Evolutionary conservation across 352 stramenopile genomes (phyloP).

Genomic region (Phytophthora agathidicida): DNA sequence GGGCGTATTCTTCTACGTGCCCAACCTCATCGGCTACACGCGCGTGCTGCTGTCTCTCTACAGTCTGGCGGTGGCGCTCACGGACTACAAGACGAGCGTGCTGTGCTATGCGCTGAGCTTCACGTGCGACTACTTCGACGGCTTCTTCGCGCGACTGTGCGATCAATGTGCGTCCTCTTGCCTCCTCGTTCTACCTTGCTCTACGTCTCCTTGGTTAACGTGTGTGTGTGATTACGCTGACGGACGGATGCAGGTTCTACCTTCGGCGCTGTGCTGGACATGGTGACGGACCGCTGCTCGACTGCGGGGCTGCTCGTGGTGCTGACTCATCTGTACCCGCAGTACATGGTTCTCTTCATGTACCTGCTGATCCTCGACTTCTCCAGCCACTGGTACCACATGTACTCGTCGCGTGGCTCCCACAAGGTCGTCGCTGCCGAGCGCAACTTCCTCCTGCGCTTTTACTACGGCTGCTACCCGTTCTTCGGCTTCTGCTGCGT

Average conservation of each 20-base stretch:
- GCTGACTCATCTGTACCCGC: constrained; percentile 91
- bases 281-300: constrained; percentile 98
- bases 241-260: constrained; percentile 63
- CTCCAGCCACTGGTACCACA: constrained; percentile 98
- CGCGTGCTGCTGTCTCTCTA: constrained; percentile 89
- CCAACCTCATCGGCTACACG: constrained; percentile 96
- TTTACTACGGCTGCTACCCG: constrained; percentile 93
- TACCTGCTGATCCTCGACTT: constrained; percentile 97
- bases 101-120: constrained; percentile 96
- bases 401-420: constrained; percentile 95
- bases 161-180: constrained; percentile 95
- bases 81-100: constrained; percentile 79
- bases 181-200: background rate
- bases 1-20: constrained; percentile 95
- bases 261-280: constrained; percentile 97
- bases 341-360: constrained; percentile 83
- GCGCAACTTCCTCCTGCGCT: constrained; percentile 94
- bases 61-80: constrained; percentile 83
- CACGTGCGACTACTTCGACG: constrained; percentile 98
- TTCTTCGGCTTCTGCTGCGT: constrained; percentile 95
- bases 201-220: background rate
- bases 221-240: background rate
- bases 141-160: constrained; percentile 95
- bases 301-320: constrained; percentile 96
- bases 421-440: constrained; percentile 94